Evolutionary conservation across 139 green algal genomes (phyloP).

Genomic region (Micractinium sp.): DNA sequence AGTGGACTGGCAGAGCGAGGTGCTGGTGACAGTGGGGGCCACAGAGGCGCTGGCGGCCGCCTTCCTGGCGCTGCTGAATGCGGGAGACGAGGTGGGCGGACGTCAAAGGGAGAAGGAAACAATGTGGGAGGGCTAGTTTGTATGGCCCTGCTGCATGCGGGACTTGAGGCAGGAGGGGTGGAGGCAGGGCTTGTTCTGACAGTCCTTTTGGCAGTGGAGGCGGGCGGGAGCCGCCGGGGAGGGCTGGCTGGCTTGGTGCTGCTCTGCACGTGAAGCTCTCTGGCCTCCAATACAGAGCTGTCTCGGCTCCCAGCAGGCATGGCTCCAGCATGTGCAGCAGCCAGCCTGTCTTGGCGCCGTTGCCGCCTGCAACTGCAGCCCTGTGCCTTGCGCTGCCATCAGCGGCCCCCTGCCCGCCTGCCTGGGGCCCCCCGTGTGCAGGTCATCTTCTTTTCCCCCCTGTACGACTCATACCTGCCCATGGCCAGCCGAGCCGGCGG

Average conservation of each 20-base stretch:
- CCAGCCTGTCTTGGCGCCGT: no score
- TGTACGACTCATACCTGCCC: slow-evolving; percentile 79
- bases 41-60: slow-evolving; percentile 81
- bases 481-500: slow-evolving; percentile 54
- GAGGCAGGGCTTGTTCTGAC: no score
- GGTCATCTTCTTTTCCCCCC: slow-evolving; percentile 83
- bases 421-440: slow-evolving; percentile 23
- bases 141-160: neutral
- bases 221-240: no score
- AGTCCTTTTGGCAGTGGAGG: neutral
- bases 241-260: no score
- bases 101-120: neutral
- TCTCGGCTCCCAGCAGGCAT: no score
- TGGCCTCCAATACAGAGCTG: no score
- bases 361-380: no score
- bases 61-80: slow-evolving; percentile 81
- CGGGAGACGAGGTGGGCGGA: slow-evolving; percentile 75
- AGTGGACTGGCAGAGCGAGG: slow-evolving; percentile 68
- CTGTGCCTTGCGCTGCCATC: no score
- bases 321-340: neutral
- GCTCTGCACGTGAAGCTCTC: no score
- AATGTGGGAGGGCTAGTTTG: neutral
- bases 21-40: slow-evolving; percentile 78
- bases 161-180: neutral
- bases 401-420: no score